A percentile compares a stretch with the other conserved stretches of the same genome.
phyloP scores from a whole-genome alignment of 305 asterid species.

The Fraxinus baroniana region DNA sequence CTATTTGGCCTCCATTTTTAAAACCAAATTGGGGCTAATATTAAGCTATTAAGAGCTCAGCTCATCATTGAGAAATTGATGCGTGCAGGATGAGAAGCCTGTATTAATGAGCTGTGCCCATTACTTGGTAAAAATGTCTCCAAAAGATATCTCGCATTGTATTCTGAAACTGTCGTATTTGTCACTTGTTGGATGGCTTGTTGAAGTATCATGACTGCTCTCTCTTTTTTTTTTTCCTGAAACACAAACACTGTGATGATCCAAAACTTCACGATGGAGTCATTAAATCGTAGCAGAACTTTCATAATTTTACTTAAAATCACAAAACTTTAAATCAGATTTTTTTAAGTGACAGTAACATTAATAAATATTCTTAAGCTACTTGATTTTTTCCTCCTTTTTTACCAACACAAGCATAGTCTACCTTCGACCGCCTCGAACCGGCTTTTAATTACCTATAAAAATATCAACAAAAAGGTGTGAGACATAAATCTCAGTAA shows the following conservation, averaged over 20 bases:
- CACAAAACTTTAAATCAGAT: no score
- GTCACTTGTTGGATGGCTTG: slow-evolving; percentile 5
- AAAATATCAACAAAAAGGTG: no score
- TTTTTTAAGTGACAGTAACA: no score
- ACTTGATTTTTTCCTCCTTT: no score
- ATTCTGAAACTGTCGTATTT: background rate
- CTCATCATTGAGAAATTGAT: background rate
- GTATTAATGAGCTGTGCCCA: background rate
- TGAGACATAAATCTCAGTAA: no score
- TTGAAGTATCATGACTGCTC: background rate
- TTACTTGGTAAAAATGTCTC: background rate
- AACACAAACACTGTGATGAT: background rate
- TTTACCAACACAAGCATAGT: no score
- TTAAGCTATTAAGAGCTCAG: background rate
- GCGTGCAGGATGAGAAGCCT: background rate
- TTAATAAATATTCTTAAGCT: no score
- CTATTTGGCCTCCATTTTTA: background rate
- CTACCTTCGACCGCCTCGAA: no score
- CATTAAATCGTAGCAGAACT: no score
- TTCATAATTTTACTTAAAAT: no score
- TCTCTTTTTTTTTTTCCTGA: background rate
- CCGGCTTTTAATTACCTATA: no score
- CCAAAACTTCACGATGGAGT: no score
- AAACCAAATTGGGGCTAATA: background rate
- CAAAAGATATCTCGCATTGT: background rate